A percentile compares a stretch with the other conserved stretches of the same genome.
Conservation (phyloP, 1,284 basidiomycete species). For the Fistulina hepatica region DNA sequence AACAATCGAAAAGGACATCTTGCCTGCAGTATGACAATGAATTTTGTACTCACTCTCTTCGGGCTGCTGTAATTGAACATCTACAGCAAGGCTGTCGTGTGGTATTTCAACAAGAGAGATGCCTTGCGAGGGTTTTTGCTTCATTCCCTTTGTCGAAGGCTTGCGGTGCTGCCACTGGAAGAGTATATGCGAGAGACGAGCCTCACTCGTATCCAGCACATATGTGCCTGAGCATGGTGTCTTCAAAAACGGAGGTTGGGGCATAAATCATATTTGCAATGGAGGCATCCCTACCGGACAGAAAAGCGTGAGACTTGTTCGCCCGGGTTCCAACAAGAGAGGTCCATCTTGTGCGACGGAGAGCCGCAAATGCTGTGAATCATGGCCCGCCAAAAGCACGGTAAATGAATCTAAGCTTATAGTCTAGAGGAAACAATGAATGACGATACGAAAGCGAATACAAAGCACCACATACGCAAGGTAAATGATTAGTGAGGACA, state of each 20-base stretch:
- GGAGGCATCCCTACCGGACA: conserved; percentile 46
- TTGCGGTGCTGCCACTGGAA: conserved; percentile 47
- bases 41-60: conserved; percentile 45
- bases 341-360: conserved; percentile 23
- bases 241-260: conserved; percentile 27
- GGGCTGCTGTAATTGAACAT: conserved; percentile 51
- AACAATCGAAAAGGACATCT: no score
- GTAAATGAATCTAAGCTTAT: no score
- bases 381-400: conserved; percentile 48
- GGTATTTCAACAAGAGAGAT: conserved; percentile 45
- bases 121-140: conserved; percentile 18
- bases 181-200: conserved; percentile 43
- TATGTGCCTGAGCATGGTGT: conserved; percentile 54
- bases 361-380: conserved; percentile 47
- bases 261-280: neutral
- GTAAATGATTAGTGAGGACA: conserved; percentile 50
- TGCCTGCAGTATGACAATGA: no score
- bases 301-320: conserved; percentile 43
- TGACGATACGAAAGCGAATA: conserved; percentile 5
- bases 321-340: conserved; percentile 43
- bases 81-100: conserved; percentile 45
- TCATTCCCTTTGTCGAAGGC: conserved; percentile 18
- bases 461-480: conserved; percentile 41
- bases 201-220: conserved; percentile 46
- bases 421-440: no score